Conservation (phyloP, 1,284 basidiomycete genomes). For the Xanthoconium separans region DNA sequence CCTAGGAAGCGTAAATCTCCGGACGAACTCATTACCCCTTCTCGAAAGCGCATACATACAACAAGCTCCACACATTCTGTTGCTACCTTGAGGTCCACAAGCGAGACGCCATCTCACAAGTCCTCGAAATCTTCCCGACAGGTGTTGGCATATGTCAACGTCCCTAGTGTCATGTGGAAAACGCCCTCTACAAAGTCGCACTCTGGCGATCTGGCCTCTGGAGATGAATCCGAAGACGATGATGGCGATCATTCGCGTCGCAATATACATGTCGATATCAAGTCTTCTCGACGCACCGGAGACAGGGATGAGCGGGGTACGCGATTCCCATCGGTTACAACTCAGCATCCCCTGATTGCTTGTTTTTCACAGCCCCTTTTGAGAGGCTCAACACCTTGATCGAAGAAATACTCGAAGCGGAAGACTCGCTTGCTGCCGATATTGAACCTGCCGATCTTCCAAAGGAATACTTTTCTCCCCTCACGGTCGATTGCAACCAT, state of each 20-base stretch:
- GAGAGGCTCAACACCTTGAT: conserved; percentile 72
- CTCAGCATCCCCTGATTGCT: conserved; percentile 4
- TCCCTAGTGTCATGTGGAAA: conserved; percentile 49
- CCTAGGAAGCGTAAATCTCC: conserved; percentile 51
- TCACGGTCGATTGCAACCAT: conserved; percentile 54
- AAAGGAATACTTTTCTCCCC: conserved; percentile 62
- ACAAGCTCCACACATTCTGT: neutral
- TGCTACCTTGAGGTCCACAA: conserved; percentile 12
- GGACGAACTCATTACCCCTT: conserved; percentile 48
- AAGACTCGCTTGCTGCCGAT: conserved; percentile 75
- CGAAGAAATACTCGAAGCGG: conserved; percentile 88
- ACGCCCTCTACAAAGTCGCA: conserved; percentile 37
- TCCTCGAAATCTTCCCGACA: conserved; percentile 37
- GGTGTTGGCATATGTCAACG: conserved; percentile 55
- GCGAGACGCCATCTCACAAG: conserved; percentile 26
- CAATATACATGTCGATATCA: conserved; percentile 34
- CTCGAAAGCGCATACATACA: conserved; percentile 48
- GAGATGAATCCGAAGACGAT: conserved; percentile 55
- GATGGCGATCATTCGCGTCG: conserved; percentile 29
- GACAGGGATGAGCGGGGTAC: conserved; percentile 75
- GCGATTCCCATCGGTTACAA: neutral
- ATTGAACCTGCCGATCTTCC: conserved; percentile 55
- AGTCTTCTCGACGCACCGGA: conserved; percentile 60
- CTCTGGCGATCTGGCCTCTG: conserved; percentile 28
- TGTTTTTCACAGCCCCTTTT: conserved; percentile 50